Percentiles rank a stretch among this genome's conserved stretches.
These are phyloP conservation scores for Trametes maxima DNA, from an alignment of 768 basidiomycete species.

Conservation along the genomic window DNA sequence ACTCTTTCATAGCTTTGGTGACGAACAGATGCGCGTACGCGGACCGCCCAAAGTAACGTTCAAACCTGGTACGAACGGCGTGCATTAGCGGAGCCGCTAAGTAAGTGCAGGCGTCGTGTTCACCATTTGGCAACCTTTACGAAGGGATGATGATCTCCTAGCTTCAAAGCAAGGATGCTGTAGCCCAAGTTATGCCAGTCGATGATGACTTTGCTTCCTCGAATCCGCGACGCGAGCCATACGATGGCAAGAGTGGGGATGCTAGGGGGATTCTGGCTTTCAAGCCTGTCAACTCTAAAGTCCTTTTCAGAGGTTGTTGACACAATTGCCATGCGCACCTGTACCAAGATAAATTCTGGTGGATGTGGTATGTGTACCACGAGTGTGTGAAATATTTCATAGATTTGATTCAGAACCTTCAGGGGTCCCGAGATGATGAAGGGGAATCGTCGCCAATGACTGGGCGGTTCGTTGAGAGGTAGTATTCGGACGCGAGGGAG, in stretches of 20 bases:
- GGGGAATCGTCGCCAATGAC: constrained; percentile 53
- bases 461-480: constrained; percentile 69
- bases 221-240: constrained; percentile 66
- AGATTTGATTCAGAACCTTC: constrained; percentile 75
- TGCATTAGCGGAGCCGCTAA: not conserved
- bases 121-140: constrained; percentile 79
- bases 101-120: constrained; percentile 17
- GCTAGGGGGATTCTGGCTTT: constrained; percentile 86
- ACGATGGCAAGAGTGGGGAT: constrained; percentile 92
- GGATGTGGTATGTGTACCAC: constrained; percentile 61
- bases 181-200: constrained; percentile 99
- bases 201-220: constrained; percentile 86
- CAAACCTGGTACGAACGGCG: constrained; percentile 62
- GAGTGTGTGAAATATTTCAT: constrained; percentile 62
- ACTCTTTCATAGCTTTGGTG: constrained; percentile 81
- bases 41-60: constrained; percentile 71
- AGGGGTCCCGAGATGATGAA: constrained; percentile 77
- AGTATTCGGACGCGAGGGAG: constrained; percentile 64
- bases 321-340: constrained; percentile 52
- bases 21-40: constrained; percentile 95
- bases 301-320: not conserved
- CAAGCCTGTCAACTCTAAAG: not conserved
- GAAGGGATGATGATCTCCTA: constrained; percentile 68
- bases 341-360: constrained; percentile 86
- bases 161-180: constrained; percentile 83